Conservation (phyloP, 805 yeast genomes). For the Naumovozyma dairenensis region DNA sequence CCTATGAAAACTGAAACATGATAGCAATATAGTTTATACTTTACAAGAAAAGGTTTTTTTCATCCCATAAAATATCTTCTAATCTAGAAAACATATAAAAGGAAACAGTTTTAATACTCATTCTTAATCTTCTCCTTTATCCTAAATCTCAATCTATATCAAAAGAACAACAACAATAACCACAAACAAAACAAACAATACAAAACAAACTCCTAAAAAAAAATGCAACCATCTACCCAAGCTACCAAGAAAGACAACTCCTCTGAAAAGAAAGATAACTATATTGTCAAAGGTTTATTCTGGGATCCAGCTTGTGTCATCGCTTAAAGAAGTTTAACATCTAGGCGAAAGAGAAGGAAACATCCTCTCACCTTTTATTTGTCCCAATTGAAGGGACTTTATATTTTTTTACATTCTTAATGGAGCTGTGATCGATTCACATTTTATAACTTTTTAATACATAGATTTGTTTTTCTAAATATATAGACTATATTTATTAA, state of each 20-base stretch:
- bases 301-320: slow-evolving; percentile 21
- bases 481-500: too few species aligned
- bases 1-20: too few species aligned
- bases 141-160: not conserved
- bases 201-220: slow-evolving; percentile 3
- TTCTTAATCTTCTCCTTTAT: not conserved
- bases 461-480: too few species aligned
- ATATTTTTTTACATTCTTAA: too few species aligned
- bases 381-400: too few species aligned
- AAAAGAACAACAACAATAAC: slow-evolving; percentile 2
- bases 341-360: not conserved
- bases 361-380: not conserved
- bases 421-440: too few species aligned
- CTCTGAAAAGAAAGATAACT: slow-evolving; percentile 21
- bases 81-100: not conserved
- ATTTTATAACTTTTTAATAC: not conserved
- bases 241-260: slow-evolving; percentile 20
- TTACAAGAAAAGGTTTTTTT: too few species aligned
- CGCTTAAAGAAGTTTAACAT: slow-evolving; percentile 6
- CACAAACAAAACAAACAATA: slow-evolving; percentile 3
- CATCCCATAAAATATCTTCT: not conserved
- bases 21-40: too few species aligned
- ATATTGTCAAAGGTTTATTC: slow-evolving; percentile 13
- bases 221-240: slow-evolving; percentile 23
- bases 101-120: too few species aligned